Evolutionary conservation across 345 rosid species (phyloP).

Genomic region (Salix arbutifolia): DNA sequence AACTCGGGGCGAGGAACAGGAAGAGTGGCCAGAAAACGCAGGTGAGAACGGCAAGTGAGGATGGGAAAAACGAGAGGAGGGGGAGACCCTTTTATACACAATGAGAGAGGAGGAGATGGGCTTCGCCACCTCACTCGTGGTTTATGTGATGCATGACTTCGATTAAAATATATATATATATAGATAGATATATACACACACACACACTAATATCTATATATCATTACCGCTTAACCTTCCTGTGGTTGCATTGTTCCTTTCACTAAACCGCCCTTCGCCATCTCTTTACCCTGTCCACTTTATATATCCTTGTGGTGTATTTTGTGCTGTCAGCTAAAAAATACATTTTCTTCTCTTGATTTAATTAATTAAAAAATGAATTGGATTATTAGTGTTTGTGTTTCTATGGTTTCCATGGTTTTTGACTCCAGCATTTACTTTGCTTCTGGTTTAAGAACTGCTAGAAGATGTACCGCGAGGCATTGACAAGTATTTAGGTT

Average conservation of each 20-base stretch:
- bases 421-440: neutral
- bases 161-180: neutral
- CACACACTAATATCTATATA: neutral
- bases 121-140: neutral
- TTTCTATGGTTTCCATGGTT: neutral
- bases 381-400: neutral
- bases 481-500: too few relatives aligned
- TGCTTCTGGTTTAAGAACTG: neutral
- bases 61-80: neutral
- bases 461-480: too few relatives aligned
- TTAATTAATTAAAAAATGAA: neutral
- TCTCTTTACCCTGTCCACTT: too few relatives aligned
- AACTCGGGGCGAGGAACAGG: neutral
- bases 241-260: slow-evolving; percentile 31
- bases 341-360: neutral
- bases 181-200: too few relatives aligned
- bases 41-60: neutral
- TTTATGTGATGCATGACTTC: neutral
- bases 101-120: too few relatives aligned
- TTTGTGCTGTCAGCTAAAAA: neutral
- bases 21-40: neutral
- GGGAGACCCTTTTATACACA: slow-evolving; percentile 2
- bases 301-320: too few relatives aligned
- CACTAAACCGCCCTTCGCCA: slow-evolving; percentile 33
- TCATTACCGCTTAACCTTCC: slow-evolving; percentile 25